phyloP scores from a whole-genome alignment of 2,329 filamentous ascomycete genomes.

The Ophiostoma piceae region DNA sequence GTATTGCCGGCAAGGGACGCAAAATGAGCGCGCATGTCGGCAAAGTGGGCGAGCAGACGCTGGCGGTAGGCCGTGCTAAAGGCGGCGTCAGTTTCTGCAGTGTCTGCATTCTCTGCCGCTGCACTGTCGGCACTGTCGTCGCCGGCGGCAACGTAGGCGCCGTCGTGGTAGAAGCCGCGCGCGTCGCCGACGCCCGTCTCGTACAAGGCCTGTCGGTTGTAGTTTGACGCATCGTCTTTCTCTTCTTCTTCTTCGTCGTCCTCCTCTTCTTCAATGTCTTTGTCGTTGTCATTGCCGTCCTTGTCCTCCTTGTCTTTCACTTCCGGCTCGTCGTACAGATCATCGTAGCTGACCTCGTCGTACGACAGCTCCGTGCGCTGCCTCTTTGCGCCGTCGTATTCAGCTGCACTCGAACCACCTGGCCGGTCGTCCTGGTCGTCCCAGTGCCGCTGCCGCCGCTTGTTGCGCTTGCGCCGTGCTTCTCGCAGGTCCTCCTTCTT shows the following conservation, averaged over 20 bases:
- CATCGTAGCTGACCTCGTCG: conserved; percentile 32
- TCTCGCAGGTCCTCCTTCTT: conserved; percentile 14
- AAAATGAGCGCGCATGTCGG: conserved; percentile 57
- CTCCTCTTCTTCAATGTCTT: not conserved
- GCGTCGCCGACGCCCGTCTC: conserved; percentile 47
- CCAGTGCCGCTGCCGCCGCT: conserved; percentile 26
- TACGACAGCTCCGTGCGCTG: conserved; percentile 25
- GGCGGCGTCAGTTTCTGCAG: conserved; percentile 23
- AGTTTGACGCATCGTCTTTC: conserved; percentile 28
- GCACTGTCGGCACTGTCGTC: conserved; percentile 30
- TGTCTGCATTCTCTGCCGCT: conserved; percentile 18
- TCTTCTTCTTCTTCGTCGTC: conserved; percentile 26
- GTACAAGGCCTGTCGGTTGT: conserved; percentile 44
- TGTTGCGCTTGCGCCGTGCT: conserved; percentile 17
- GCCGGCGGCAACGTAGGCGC: conserved; percentile 64
- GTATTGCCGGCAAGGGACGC: conserved; percentile 34
- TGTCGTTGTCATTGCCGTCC: too few relatives aligned
- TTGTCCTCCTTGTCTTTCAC: not conserved
- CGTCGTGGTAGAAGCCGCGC: conserved; percentile 67
- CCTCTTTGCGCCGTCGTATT: conserved; percentile 29
- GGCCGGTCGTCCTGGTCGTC: conserved; percentile 25
- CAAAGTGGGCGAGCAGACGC: conserved; percentile 58
- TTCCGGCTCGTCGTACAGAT: conserved; percentile 28
- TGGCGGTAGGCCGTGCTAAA: conserved; percentile 64
- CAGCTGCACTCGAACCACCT: conserved; percentile 29